Evolutionary conservation across 306 rosid species (phyloP).

Genomic region (Cucurbita ficifolia): DNA sequence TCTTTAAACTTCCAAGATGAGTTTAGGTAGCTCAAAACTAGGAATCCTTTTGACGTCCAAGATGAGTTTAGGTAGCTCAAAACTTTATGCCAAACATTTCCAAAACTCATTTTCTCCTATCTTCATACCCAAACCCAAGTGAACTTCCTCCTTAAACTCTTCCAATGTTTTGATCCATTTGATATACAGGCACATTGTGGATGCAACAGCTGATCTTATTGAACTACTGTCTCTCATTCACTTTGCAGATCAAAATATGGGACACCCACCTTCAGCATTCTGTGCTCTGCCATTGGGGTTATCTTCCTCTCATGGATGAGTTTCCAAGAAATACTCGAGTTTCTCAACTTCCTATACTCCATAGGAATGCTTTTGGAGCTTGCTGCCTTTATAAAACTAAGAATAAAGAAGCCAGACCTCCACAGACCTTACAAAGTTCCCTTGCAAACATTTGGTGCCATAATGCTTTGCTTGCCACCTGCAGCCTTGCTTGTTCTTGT

Average conservation of each 20-base stretch:
- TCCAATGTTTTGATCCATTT: not conserved
- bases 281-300: constrained; percentile 75
- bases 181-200: not conserved
- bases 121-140: too few species aligned
- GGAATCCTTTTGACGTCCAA: too few species aligned
- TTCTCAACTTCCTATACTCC: constrained; percentile 74
- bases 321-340: constrained; percentile 76
- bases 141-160: not conserved
- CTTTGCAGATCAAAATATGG: constrained; percentile 58
- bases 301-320: constrained; percentile 91
- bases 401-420: constrained; percentile 59
- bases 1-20: not conserved
- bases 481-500: constrained; percentile 60
- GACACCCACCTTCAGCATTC: constrained; percentile 70
- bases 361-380: constrained; percentile 83
- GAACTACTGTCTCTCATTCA: not conserved
- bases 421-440: constrained; percentile 80
- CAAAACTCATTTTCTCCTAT: too few species aligned
- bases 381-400: constrained; percentile 60
- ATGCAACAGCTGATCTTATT: not conserved
- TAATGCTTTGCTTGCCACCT: constrained; percentile 68
- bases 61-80: not conserved
- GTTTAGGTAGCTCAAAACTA: not conserved
- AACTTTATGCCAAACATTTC: too few species aligned
- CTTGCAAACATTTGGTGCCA: constrained; percentile 45